Percentiles rank a stretch among this genome's conserved stretches.
Evolutionary conservation across 1,284 basidiomycete genomes (phyloP).

Genomic region (Fistulina hepatica): DNA sequence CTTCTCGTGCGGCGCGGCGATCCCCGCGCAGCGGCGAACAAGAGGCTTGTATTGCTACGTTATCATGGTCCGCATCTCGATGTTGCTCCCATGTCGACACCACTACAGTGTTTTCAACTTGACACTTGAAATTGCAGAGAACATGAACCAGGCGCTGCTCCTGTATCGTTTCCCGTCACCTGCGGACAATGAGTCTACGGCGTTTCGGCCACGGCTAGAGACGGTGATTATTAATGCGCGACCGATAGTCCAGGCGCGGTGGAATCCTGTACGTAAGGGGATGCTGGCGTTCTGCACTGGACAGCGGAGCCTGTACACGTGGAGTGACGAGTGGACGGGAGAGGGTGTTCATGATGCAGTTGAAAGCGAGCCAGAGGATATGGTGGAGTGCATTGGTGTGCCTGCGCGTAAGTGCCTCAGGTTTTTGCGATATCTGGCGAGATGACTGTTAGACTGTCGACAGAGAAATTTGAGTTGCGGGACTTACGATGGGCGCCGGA

Average conservation of each 20-base stretch:
- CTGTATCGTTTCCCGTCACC: constrained; percentile 54
- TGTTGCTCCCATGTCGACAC: too few species aligned
- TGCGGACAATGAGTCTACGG: constrained; percentile 23
- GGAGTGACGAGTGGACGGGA: constrained; percentile 72
- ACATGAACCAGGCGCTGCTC: constrained; percentile 45
- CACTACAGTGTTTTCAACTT: background rate
- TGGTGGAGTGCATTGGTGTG: constrained; percentile 74
- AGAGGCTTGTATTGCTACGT: too few species aligned
- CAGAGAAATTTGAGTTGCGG: constrained; percentile 54
- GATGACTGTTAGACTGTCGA: constrained; percentile 6
- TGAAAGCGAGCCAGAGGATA: constrained; percentile 48
- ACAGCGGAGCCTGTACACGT: constrained; percentile 57
- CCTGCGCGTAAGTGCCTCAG: constrained; percentile 50
- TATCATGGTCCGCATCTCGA: too few species aligned
- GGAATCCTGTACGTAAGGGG: constrained; percentile 70
- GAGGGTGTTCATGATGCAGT: constrained; percentile 32
- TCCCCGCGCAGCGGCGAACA: too few species aligned
- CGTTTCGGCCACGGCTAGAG: constrained; percentile 46
- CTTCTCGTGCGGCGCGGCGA: too few species aligned
- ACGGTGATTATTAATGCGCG: constrained; percentile 55
- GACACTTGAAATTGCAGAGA: constrained; percentile 33
- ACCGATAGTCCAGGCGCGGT: constrained; percentile 49
- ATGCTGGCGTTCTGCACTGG: constrained; percentile 62
- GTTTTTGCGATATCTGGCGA: background rate
- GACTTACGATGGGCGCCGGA: constrained; percentile 74